A percentile compares a stretch with the other conserved stretches of the same genome.
phyloP scores from a whole-genome alignment of 2,329 filamentous ascomycete genomes.

The Blastomyces percursus region DNA sequence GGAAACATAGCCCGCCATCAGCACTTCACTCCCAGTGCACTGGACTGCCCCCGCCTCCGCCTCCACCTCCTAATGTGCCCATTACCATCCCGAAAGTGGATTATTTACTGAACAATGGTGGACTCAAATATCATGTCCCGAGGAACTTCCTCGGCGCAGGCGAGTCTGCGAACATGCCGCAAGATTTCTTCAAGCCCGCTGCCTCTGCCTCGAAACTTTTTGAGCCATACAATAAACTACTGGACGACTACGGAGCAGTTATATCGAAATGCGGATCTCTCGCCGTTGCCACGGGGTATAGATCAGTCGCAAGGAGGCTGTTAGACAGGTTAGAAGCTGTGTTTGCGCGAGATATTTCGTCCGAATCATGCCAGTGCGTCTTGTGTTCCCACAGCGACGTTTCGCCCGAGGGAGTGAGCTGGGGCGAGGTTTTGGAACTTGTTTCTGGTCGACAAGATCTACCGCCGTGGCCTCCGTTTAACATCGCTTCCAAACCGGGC shows the following conservation, averaged over 20 bases:
- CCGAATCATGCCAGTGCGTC: slow-evolving; percentile 72
- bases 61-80: slow-evolving; percentile 56
- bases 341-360: slow-evolving; percentile 83
- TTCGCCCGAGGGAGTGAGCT: slow-evolving; percentile 62
- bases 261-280: slow-evolving; percentile 75
- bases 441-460: slow-evolving; percentile 81
- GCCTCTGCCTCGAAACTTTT: slow-evolving; percentile 64
- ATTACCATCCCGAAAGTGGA: slow-evolving; percentile 73
- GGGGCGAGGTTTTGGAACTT: slow-evolving; percentile 90
- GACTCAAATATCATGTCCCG: slow-evolving; percentile 59
- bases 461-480: slow-evolving; percentile 80
- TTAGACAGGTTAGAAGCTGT: slow-evolving; percentile 88
- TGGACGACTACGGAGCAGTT: slow-evolving; percentile 78
- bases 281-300: slow-evolving; percentile 88
- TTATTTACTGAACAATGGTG: slow-evolving; percentile 83
- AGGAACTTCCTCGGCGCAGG: slow-evolving; percentile 53
- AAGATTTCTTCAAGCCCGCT: slow-evolving; percentile 52
- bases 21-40: background rate
- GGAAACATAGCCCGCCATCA: background rate
- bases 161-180: slow-evolving; percentile 46
- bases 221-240: slow-evolving; percentile 65
- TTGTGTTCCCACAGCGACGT: slow-evolving; percentile 62
- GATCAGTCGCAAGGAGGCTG: slow-evolving; percentile 80
- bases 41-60: slow-evolving; percentile 54
- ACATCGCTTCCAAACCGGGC: slow-evolving; percentile 50